Evolutionary conservation across 1,284 basidiomycete species (phyloP).

Genomic region (Fistulina hepatica): DNA sequence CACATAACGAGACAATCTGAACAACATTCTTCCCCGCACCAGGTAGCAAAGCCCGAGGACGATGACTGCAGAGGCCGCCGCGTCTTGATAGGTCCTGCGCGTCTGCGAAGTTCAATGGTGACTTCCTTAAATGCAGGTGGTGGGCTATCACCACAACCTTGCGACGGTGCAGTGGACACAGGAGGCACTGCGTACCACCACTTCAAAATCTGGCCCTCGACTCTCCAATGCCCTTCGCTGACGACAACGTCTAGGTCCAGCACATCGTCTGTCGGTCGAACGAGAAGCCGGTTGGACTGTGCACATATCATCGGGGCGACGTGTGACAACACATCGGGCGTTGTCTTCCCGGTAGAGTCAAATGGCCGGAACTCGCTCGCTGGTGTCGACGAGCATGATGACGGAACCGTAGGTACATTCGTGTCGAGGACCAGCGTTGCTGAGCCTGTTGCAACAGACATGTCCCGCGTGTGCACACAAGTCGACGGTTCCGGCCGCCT

Average conservation of each 20-base stretch:
- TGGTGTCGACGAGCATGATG: neutral
- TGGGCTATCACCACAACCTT: neutral
- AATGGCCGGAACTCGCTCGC: neutral
- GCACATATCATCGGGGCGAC: conserved; percentile 3
- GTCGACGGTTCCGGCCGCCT: neutral
- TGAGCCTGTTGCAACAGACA: too few relatives aligned
- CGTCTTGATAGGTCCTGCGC: neutral
- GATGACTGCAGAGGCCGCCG: too few relatives aligned
- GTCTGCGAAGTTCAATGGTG: neutral
- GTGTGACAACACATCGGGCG: too few relatives aligned
- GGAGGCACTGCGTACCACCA: conserved; percentile 80
- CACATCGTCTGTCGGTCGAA: conserved; percentile 17
- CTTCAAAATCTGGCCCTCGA: conserved; percentile 61
- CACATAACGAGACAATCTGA: too few relatives aligned
- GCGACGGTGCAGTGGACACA: too few relatives aligned
- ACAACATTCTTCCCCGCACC: too few relatives aligned
- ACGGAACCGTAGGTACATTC: neutral
- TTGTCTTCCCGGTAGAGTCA: neutral
- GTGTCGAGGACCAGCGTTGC: too few relatives aligned
- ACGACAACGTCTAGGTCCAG: conserved; percentile 38
- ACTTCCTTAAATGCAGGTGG: too few relatives aligned
- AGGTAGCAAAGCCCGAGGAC: too few relatives aligned
- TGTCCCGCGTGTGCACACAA: neutral
- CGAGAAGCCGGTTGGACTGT: conserved; percentile 7
- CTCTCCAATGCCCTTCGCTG: conserved; percentile 57